Evolutionary conservation across 805 yeast species (phyloP).

Genomic region (Starmerella geochares): DNA sequence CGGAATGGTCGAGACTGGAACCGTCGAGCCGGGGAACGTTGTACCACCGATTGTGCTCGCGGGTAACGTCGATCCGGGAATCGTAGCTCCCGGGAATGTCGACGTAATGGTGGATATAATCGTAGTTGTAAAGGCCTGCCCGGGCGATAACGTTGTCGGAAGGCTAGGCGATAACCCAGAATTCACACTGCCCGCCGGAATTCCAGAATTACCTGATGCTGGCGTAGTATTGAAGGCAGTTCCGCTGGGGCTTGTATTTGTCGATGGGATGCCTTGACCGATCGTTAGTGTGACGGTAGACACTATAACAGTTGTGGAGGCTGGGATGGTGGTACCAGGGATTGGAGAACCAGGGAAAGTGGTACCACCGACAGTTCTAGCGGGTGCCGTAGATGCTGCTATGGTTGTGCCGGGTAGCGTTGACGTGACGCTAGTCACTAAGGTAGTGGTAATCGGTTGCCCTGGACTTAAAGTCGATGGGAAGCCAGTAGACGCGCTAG

Average conservation of each 20-base stretch:
- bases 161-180: not conserved
- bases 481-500: too few relatives aligned
- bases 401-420: constrained; percentile 11
- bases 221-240: too few relatives aligned
- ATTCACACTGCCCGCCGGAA: too few relatives aligned
- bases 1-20: not conserved
- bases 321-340: constrained; percentile 8
- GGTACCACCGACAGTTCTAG: constrained; percentile 6
- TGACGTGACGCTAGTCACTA: constrained; percentile 6
- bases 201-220: too few relatives aligned
- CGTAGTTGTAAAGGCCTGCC: not conserved
- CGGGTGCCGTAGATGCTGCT: constrained; percentile 10
- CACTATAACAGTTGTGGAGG: not conserved
- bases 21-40: constrained; percentile 7
- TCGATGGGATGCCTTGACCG: not conserved
- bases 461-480: too few relatives aligned
- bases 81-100: constrained; percentile 11
- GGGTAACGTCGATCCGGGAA: constrained; percentile 11
- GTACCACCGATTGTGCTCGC: constrained; percentile 9
- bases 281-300: not conserved
- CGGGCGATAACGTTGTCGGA: not conserved
- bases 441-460: not conserved
- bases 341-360: constrained; percentile 8
- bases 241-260: too few relatives aligned
- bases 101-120: constrained; percentile 6